Conservation (phyloP, 2,329 filamentous ascomycete species). For the Fusarium incarnatum region DNA sequence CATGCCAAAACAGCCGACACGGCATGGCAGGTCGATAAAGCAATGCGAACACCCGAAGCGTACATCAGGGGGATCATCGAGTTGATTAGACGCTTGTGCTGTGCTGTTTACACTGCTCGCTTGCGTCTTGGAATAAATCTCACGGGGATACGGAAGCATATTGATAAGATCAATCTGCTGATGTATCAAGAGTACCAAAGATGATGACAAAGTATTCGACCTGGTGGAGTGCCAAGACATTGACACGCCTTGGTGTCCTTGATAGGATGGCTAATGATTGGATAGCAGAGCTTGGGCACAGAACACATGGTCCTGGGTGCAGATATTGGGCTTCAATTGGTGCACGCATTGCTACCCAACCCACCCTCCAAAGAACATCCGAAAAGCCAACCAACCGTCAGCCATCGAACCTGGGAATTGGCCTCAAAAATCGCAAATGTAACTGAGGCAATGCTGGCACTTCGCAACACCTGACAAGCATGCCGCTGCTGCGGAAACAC, state of each 20-base stretch:
- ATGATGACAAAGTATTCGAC: conserved; percentile 24
- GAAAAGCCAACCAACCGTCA: conserved; percentile 23
- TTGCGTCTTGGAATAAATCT: conserved; percentile 1
- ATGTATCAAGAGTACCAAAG: conserved; percentile 23
- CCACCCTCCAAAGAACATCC: conserved; percentile 35
- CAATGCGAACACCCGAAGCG: conserved; percentile 33
- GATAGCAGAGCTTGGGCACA: conserved; percentile 41
- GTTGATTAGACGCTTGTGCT: background rate
- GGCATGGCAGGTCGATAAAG: conserved; percentile 33
- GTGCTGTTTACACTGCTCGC: background rate
- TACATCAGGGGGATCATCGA: conserved; percentile 20
- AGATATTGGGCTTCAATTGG: conserved; percentile 54
- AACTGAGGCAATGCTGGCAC: conserved; percentile 42
- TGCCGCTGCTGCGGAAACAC: conserved; percentile 40
- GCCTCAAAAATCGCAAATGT: conserved; percentile 36
- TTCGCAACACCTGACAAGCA: conserved; percentile 38
- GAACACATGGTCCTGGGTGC: conserved; percentile 41
- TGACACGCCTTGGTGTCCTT: conserved; percentile 23
- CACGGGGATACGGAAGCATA: conserved; percentile 19
- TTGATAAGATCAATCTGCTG: conserved; percentile 15
- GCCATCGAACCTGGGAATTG: conserved; percentile 19
- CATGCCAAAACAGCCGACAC: conserved; percentile 35
- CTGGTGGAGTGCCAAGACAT: conserved; percentile 31
- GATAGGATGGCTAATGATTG: conserved; percentile 39
- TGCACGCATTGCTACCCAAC: conserved; percentile 56